Conservation (phyloP, 805 yeast genomes). For the Tetrapisispora nanseiensis region DNA sequence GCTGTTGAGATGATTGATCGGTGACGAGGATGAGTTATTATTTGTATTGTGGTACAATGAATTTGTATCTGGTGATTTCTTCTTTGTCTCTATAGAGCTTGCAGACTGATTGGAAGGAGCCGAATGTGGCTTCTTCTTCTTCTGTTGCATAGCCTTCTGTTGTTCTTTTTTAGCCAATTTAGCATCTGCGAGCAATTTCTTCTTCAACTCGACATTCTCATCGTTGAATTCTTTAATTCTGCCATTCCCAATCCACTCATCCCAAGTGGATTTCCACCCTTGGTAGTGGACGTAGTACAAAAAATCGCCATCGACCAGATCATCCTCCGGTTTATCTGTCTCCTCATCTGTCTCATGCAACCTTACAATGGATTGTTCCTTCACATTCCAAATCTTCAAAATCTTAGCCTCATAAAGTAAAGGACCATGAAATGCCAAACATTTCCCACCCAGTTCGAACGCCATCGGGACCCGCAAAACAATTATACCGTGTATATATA, state of each 20-base stretch:
- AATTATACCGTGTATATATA: no score
- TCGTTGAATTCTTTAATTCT: conserved; percentile 60
- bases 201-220: conserved; percentile 57
- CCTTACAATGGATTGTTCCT: conserved; percentile 12
- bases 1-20: background rate
- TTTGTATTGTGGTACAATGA: background rate
- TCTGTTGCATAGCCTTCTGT: conserved; percentile 20
- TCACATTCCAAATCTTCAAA: conserved; percentile 48
- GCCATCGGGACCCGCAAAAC: conserved; percentile 4
- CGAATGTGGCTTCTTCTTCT: conserved; percentile 12
- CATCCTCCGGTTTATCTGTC: conserved; percentile 19
- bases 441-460: conserved; percentile 31
- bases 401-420: conserved; percentile 82
- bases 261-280: conserved; percentile 96
- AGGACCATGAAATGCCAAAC: conserved; percentile 86
- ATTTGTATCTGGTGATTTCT: background rate
- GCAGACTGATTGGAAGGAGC: background rate
- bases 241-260: conserved; percentile 79
- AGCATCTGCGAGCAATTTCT: conserved; percentile 46
- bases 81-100: background rate
- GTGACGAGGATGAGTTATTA: conserved; percentile 1
- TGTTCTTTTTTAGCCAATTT: conserved; percentile 24
- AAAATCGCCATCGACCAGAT: conserved; percentile 30
- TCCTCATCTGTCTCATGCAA: conserved; percentile 10
- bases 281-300: conserved; percentile 71